Evolutionary conservation across 1,284 basidiomycete species (phyloP), one percentile per base, ranked within the genome.

Genomic region (Amylostereum chailletii): DNA sequence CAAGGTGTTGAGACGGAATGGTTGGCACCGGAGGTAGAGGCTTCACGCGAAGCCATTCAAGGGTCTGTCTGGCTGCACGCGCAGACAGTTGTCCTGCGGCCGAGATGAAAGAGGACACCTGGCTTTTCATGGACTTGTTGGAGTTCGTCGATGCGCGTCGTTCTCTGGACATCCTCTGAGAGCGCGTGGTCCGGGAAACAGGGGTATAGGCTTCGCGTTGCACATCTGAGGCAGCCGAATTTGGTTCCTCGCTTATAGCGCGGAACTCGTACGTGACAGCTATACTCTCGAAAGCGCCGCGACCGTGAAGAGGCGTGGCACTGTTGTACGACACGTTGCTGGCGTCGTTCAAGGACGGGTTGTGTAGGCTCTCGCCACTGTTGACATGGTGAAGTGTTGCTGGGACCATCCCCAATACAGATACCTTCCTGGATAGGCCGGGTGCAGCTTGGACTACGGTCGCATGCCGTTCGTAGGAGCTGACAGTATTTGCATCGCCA

Each of bases 21-120:
- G 63, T 64, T 11, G 79, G 79, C 19, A 82, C 68, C 0, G 76
- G 77, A 4, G 80, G 79, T 26, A 82, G 61, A 4, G 78, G 77
- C 58, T 81, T 81, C 49, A 56, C 51, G n/a, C 62, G 71, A 55
- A 68, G 64, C 70, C 73, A 71, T n/a, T 65, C 58, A 34, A 75
- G 56, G 29, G 68, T 60, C 34, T 66, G 67, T 31, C 61, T 65
- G 29, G 72, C 48, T 10, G 34, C 51, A 32, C 50, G 55, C 19
- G 45, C 41, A 19, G 55, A 48, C 9, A 48, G 48, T 36, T 30
- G 71, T 69, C 45, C 59, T 53, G 31, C 53, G 38, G 34, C 45
- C 32, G 76, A 77, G 11, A 80, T 66, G 52, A 79, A 67, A 3
- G 77, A 78, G 5, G 75, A 66, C 2, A 71, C 71, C 46, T 65